A percentile compares a stretch with the other conserved stretches of the same genome.
Evolutionary conservation across 148 eudicot species (phyloP).

Genomic region (Amaranthus palmeri): DNA sequence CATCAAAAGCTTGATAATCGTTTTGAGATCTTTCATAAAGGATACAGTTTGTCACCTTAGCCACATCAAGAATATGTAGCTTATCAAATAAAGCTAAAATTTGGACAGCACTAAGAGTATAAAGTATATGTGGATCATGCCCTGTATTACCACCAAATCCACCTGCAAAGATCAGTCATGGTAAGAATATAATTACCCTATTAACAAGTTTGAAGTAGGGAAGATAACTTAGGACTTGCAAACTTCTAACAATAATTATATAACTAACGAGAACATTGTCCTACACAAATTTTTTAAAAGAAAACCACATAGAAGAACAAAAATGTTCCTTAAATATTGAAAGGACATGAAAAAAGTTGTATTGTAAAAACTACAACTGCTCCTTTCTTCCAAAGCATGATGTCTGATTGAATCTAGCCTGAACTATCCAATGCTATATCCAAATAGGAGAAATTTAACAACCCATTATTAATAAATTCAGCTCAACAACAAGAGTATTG

Average conservation of each 20-base stretch:
- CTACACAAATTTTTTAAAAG: background rate
- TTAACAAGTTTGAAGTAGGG: background rate
- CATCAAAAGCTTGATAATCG: background rate
- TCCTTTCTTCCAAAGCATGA: background rate
- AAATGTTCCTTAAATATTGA: background rate
- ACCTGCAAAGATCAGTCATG: slow-evolving; percentile 41
- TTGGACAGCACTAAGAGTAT: slow-evolving; percentile 91
- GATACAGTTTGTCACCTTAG: slow-evolving; percentile 87
- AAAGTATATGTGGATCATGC: slow-evolving; percentile 85
- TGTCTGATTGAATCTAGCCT: background rate
- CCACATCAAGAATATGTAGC: slow-evolving; percentile 58
- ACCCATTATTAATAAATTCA: too few relatives aligned
- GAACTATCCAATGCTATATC: background rate
- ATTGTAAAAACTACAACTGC: background rate
- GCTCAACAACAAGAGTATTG: too few relatives aligned
- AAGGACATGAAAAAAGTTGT: background rate
- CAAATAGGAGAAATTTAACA: too few relatives aligned
- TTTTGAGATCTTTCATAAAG: slow-evolving; percentile 27
- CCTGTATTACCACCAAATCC: slow-evolving; percentile 95
- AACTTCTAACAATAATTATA: slow-evolving; percentile 5
- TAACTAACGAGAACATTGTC: background rate
- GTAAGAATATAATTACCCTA: slow-evolving; percentile 9
- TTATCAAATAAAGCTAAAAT: slow-evolving; percentile 81
- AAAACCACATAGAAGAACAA: background rate
- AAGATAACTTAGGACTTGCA: background rate